Conservation (phyloP, 1,284 basidiomycete species). For the Sanghuangporus baumii region DNA sequence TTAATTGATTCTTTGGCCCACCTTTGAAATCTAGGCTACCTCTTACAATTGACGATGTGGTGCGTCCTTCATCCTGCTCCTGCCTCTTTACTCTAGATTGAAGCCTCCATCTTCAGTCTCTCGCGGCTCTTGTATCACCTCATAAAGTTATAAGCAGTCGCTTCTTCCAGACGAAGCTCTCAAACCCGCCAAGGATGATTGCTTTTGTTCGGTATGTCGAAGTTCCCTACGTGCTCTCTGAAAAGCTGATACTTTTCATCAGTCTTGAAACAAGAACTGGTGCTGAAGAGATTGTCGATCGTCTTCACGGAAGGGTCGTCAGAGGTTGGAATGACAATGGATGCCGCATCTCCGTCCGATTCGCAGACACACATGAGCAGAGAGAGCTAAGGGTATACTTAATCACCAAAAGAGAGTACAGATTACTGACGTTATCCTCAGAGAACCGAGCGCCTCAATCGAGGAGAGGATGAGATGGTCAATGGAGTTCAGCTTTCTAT, state of each 20-base stretch:
- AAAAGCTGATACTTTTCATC: background rate
- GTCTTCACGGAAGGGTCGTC: constrained; percentile 23
- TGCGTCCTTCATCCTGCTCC: background rate
- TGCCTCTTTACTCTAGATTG: background rate
- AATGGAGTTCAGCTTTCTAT: constrained; percentile 48
- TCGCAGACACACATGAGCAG: constrained; percentile 21
- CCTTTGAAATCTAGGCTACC: constrained; percentile 18
- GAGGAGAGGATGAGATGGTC: constrained; percentile 15
- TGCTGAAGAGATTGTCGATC: constrained; percentile 23
- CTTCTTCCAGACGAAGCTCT: constrained; percentile 22
- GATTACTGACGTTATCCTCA: background rate
- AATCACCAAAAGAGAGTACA: background rate
- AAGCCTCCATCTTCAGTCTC: constrained; percentile 16
- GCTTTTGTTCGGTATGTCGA: constrained; percentile 20
- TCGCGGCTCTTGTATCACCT: constrained; percentile 21
- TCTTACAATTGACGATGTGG: constrained; percentile 20
- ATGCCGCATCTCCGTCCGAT: constrained; percentile 19
- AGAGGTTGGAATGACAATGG: constrained; percentile 22
- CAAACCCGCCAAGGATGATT: constrained; percentile 22
- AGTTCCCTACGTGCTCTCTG: background rate
- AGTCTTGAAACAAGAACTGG: constrained; percentile 22
- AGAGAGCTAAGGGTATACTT: constrained; percentile 18
- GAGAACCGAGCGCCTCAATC: constrained; percentile 15
- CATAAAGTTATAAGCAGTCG: constrained; percentile 21
- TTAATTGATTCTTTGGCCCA: background rate